phyloP scores from a whole-genome alignment of 768 basidiomycete genomes.

The Trametes gibbosa region DNA sequence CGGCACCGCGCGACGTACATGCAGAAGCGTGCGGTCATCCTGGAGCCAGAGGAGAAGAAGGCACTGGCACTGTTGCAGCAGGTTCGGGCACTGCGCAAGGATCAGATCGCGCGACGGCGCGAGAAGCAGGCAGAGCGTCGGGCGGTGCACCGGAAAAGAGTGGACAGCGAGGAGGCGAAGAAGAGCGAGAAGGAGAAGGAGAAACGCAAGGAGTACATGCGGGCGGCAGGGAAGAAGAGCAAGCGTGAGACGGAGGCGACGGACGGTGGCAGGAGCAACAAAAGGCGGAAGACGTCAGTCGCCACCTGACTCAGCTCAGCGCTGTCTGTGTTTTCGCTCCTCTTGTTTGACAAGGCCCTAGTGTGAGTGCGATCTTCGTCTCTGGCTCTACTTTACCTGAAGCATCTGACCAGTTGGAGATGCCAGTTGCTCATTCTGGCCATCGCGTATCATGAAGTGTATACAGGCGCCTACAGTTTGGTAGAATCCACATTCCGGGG shows the following conservation, averaged over 20 bases:
- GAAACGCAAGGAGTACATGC: conserved; percentile 76
- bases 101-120: conserved; percentile 72
- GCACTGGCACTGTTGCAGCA: conserved; percentile 91
- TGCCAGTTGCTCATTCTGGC: background rate
- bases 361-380: background rate
- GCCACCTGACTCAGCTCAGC: background rate
- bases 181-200: conserved; percentile 71
- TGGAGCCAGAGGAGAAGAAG: conserved; percentile 94
- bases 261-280: conserved; percentile 50
- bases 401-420: background rate
- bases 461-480: background rate
- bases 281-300: conserved; percentile 35
- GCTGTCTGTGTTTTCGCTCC: too few species aligned
- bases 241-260: conserved; percentile 63
- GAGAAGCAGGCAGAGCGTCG: conserved; percentile 87
- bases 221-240: conserved; percentile 63
- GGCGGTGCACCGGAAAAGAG: conserved; percentile 64
- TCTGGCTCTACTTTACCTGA: background rate
- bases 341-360: too few species aligned
- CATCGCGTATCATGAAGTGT: background rate
- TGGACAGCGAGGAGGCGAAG: conserved; percentile 63
- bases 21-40: conserved; percentile 90
- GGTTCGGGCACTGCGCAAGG: conserved; percentile 87
- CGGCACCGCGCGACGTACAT: conserved; percentile 81
- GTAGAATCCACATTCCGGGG: background rate